Evolutionary conservation across 2,329 filamentous ascomycete species (phyloP).

Genomic region (Trichophaea hybrida): DNA sequence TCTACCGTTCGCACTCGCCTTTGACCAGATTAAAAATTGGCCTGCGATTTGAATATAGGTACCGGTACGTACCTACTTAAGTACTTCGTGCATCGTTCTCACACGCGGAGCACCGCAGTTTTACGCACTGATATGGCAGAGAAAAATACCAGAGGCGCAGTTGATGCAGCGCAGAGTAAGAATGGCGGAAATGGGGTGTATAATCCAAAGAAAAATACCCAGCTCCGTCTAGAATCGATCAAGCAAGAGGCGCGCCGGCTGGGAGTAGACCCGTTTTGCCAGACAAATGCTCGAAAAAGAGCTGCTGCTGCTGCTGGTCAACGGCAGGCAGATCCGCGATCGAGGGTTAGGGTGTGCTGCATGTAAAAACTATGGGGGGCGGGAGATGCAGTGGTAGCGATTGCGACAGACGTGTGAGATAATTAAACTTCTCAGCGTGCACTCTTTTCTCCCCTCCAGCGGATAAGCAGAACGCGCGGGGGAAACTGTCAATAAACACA

Average conservation of each 20-base stretch:
- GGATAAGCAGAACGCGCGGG: no score
- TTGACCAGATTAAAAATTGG: not conserved
- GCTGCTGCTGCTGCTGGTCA: not conserved
- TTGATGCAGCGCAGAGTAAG: not conserved
- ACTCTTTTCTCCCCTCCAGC: no score
- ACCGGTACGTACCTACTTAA: not conserved
- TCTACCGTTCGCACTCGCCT: not conserved
- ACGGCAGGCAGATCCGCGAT: no score
- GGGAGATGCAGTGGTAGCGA: slow-evolving; percentile 3
- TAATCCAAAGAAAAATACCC: not conserved
- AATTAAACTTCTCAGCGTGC: not conserved
- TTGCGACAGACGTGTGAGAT: not conserved
- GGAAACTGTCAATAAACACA: no score
- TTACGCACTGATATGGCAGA: not conserved
- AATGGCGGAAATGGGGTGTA: not conserved
- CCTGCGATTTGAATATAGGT: not conserved
- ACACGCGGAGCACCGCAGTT: not conserved
- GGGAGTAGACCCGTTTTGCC: not conserved
- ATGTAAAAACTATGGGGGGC: not conserved
- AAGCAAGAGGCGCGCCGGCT: not conserved
- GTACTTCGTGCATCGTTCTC: not conserved
- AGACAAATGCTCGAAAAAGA: not conserved
- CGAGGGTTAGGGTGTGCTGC: not conserved
- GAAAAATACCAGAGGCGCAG: not conserved
- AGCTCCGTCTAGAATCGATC: not conserved